A percentile compares a stretch with the other conserved stretches of the same genome.
Evolutionary conservation across 331 rosid genomes (phyloP).

Genomic region (Quercus phellos): DNA sequence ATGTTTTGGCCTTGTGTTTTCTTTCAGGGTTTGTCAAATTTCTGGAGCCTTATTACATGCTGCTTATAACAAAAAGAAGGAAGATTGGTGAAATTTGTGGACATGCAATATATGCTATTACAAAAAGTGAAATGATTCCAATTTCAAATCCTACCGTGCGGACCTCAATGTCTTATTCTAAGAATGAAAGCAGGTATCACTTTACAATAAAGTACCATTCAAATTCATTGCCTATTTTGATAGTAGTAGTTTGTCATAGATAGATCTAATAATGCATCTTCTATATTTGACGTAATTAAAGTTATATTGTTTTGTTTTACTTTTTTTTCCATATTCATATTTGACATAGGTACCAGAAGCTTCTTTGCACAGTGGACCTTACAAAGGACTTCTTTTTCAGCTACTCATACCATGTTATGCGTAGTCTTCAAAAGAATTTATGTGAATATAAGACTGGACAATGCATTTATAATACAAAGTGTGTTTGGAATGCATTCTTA

Average conservation of each 20-base stretch:
- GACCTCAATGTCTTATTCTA: conserved; percentile 74
- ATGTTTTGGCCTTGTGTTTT: conserved; percentile 28
- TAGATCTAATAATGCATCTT: conserved; percentile 30
- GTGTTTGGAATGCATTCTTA: conserved; percentile 95
- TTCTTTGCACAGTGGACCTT: conserved; percentile 94
- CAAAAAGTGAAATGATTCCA: conserved; percentile 80
- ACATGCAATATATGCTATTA: conserved; percentile 65
- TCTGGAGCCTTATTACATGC: conserved; percentile 92
- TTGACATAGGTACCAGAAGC: conserved; percentile 97
- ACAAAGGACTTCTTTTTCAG: conserved; percentile 99
- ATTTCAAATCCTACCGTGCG: conserved; percentile 76
- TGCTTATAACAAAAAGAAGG: conserved; percentile 77
- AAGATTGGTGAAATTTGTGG: conserved; percentile 85
- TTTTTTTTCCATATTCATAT: conserved; percentile 33
- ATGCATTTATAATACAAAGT: conserved; percentile 66
- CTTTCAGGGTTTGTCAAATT: conserved; percentile 81
- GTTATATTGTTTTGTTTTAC: conserved; percentile 31
- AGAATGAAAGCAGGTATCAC: conserved; percentile 95
- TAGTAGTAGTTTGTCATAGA: conserved; percentile 33
- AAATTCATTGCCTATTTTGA: conserved; percentile 34
- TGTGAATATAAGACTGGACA: conserved; percentile 52
- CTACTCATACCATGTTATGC: conserved; percentile 93
- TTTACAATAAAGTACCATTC: conserved; percentile 57
- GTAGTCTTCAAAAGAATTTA: conserved; percentile 80
- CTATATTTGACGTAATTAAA: not conserved